Base-by-base conservation (phyloP, 2,329 filamentous ascomycete species). In the Talaromyces sp. region DNA sequence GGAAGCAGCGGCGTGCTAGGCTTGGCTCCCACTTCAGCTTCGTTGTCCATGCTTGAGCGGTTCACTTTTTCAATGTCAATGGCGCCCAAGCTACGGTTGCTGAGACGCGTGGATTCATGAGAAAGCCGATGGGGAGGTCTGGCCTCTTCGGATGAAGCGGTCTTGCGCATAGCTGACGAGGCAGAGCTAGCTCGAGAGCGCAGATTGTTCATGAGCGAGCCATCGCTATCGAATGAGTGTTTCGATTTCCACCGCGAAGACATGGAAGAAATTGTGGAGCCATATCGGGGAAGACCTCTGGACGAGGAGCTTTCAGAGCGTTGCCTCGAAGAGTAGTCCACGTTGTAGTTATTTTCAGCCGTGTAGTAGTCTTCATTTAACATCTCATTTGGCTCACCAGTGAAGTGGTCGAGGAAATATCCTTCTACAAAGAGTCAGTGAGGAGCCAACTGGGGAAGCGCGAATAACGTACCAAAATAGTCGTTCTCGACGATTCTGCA, bases 1-100 rank as follows among this genome's bases (percentile, higher is more conserved):
- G 92, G 92, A 2, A 97, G 81, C 8, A 97, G 81, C 43, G 92
- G 93, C 2, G 92, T 97, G 3, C 88, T 88, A 0, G 90, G 88
- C 66, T 90, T 77, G 50, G 35, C 50, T 31, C 38, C 55, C 6
- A 55, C 26, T 77, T 86, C 72, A 77, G 86, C 77, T 77, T 85
- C 74, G 76, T 83, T 74, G 66, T 85, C 70, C 66, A 78, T 65
- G 73, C 78, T 67, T 63, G 78, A 61, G 69, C 78, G 73, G 63
- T 81, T 85, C 41, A 81, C 79, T 58, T 79, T 80, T 50, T 81
- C 79, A 32, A 83, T 78, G 54, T 87, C 80, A 41, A 84, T 77
- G 6, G 82, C 75, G 21, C 74, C 73, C 0, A 79, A 74, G 4
- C 80, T 80, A 41, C 86, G 75, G 66, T 80, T 78, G 52, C 76